Base-by-base conservation (phyloP, 306 rosid species). In the Rubus idaeus region DNA sequence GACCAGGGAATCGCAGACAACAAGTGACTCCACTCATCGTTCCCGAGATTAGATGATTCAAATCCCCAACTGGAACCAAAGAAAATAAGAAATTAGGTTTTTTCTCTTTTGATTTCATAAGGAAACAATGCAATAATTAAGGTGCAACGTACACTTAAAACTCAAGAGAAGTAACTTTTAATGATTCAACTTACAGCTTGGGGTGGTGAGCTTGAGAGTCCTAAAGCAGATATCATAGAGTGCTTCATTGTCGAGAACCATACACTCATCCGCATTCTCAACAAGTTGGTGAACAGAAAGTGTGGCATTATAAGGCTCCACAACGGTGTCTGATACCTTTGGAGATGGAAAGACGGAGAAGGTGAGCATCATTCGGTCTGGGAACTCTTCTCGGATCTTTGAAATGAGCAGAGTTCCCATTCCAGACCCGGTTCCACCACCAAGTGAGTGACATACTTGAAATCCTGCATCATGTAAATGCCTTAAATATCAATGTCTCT, bases 361-460 rank as follows among this genome's bases (percentile, higher is more conserved):
- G 35, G 94, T 90, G 35, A 86, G 87, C 91, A 86, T 87, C 94
- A 88, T 90, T 45, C 94, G 68, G 60, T 90, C 94, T 17, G 94
- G 94, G 78, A 80, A 90, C 61, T 90, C 94, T 86, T 90, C 94
- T 73, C 91, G 83, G 6, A 90, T 86, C 88, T 90, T 90, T 40
- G 96, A 91, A 79, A 91, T 91, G n/a, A 91, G 85, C 71, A 91
- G 87, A 58, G 96, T 91, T 67, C 96, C 96, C 96, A 91, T 91
- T 78, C 94, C 92, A n/a, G 96, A 91, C 46, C 96, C 96, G 9
- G 94, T 91, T 86, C 96, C 96, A 53, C 96, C 96, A 80, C 96
- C 96, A 44, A 91, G 84, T 51, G 96, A 91, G 79, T 91, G 94
- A 39, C 96, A 91, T 56, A 87, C 93, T 80, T 91, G 96, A 75